Percentiles rank a stretch among this genome's conserved stretches.
phyloP scores from a whole-genome alignment of 1,284 basidiomycete genomes.

The Irpex rosettiformis region DNA sequence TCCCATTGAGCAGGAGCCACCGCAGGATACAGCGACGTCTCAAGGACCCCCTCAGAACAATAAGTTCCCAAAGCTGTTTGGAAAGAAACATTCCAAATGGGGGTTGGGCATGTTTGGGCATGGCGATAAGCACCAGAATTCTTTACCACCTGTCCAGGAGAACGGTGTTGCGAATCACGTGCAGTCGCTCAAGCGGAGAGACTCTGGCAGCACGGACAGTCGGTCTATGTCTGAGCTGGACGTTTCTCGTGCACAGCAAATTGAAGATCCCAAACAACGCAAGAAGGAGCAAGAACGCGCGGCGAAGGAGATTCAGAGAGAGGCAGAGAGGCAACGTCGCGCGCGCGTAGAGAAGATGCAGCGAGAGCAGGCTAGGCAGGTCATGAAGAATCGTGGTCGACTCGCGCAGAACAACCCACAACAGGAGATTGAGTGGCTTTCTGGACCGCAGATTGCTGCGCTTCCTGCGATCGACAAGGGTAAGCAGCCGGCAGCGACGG shows the following conservation, averaged over 20 bases:
- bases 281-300: slow-evolving; percentile 89
- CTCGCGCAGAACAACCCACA: slow-evolving; percentile 56
- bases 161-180: slow-evolving; percentile 47
- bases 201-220: slow-evolving; percentile 77
- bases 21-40: slow-evolving; percentile 25
- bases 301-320: slow-evolving; percentile 82
- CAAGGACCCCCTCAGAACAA: slow-evolving; percentile 34
- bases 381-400: slow-evolving; percentile 88
- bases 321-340: slow-evolving; percentile 87
- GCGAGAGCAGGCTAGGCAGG: slow-evolving; percentile 88
- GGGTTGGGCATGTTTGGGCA: slow-evolving; percentile 71
- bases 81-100: slow-evolving; percentile 66
- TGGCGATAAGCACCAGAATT: slow-evolving; percentile 61
- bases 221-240: slow-evolving; percentile 54
- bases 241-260: slow-evolving; percentile 28
- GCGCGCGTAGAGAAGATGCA: slow-evolving; percentile 72
- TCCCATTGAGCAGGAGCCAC: slow-evolving; percentile 38
- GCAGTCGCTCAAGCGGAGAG: slow-evolving; percentile 80
- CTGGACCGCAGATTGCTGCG: slow-evolving; percentile 8
- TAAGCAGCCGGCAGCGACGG: slow-evolving; percentile 40
- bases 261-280: slow-evolving; percentile 73
- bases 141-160: slow-evolving; percentile 72
- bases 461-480: slow-evolving; percentile 31
- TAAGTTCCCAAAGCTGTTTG: slow-evolving; percentile 58
- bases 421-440: slow-evolving; percentile 40